Percentiles rank a stretch among this genome's conserved stretches.
Conservation (phyloP, 805 yeast genomes). For the Lachancea thermotolerans region DNA sequence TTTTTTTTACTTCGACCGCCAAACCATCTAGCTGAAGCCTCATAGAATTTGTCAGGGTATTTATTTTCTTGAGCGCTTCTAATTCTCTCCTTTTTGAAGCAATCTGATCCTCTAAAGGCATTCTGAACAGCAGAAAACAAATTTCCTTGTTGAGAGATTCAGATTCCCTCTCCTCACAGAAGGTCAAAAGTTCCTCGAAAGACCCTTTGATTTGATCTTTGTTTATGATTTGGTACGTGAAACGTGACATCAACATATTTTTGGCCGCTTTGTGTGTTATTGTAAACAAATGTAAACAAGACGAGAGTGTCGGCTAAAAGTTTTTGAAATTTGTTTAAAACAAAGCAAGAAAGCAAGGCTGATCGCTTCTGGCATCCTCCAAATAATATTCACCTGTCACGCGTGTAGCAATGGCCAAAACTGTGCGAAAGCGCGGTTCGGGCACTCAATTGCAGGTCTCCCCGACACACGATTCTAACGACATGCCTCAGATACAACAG, state of each 20-base stretch:
- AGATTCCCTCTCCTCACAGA: not conserved
- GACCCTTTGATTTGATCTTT: not conserved
- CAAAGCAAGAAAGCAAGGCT: too few species aligned
- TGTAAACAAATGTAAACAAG: not conserved
- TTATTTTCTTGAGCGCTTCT: conserved; percentile 22
- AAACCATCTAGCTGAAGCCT: conserved; percentile 24
- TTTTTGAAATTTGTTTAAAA: not conserved
- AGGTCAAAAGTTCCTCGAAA: not conserved
- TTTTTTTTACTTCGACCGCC: conserved; percentile 19
- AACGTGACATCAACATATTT: conserved; percentile 3
- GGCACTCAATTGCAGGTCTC: not conserved
- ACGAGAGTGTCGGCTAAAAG: not conserved
- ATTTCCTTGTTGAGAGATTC: not conserved
- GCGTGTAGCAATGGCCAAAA: conserved; percentile 2
- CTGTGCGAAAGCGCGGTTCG: conserved; percentile 5
- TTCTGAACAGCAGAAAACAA: too few species aligned
- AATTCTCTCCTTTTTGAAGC: conserved; percentile 21
- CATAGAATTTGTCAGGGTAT: conserved; percentile 22
- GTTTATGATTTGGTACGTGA: not conserved
- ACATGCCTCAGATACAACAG: conserved; percentile 22
- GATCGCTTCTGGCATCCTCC: too few species aligned
- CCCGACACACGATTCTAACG: not conserved
- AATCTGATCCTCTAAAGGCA: conserved; percentile 15
- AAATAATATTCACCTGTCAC: too few species aligned
- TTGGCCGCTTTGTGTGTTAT: not conserved